Evolutionary conservation across 768 basidiomycete species (phyloP).

Genomic region (Mycena rebaudengoi): DNA sequence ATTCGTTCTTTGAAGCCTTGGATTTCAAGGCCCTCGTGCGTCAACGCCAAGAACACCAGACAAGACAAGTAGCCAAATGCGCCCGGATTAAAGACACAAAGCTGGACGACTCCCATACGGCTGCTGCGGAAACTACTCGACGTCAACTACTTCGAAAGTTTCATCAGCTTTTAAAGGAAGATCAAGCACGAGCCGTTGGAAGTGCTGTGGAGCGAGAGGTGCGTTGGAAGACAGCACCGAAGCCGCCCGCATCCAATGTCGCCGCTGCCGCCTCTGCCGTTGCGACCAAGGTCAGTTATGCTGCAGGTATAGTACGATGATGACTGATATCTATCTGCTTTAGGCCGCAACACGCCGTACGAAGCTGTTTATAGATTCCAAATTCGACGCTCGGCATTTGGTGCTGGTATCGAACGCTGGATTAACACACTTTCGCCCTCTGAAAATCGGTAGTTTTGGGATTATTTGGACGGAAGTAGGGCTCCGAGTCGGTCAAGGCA

Average conservation of each 20-base stretch:
- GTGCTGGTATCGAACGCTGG: not conserved
- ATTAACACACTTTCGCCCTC: not conserved
- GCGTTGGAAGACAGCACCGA: not conserved
- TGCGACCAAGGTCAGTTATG: conserved; percentile 1
- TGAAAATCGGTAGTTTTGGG: not conserved
- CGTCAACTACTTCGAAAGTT: not conserved
- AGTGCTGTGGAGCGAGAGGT: not conserved
- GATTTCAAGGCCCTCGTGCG: not conserved
- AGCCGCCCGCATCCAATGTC: not conserved
- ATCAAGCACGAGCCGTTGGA: not conserved
- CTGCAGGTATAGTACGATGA: not conserved
- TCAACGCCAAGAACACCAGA: not conserved
- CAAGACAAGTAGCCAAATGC: not conserved
- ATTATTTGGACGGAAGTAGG: conserved; percentile 1
- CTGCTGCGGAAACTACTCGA: not conserved
- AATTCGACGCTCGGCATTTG: not conserved
- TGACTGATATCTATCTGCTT: no score
- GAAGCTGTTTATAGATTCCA: not conserved
- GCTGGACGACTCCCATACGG: not conserved
- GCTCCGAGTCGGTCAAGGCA: not conserved
- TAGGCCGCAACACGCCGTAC: not conserved
- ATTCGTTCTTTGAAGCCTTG: not conserved
- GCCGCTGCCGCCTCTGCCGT: not conserved
- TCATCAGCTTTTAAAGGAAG: not conserved
- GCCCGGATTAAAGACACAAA: not conserved